phyloP scores from a whole-genome alignment of 2,329 filamentous ascomycete genomes.

The Leptodontidium sp. region DNA sequence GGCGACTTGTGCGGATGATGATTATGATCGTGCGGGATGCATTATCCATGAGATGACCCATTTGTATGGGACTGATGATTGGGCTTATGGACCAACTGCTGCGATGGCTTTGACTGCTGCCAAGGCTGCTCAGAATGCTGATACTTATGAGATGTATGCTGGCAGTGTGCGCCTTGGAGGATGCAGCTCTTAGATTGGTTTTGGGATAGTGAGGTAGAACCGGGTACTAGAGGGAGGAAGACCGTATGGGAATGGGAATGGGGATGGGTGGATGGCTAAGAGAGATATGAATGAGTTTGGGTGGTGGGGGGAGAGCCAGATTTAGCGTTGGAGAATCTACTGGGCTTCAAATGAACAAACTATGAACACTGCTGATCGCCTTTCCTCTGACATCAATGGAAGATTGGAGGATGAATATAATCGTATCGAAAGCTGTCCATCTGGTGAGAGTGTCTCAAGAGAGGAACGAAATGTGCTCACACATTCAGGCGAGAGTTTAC shows the following conservation, averaged over 20 bases:
- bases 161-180: slow-evolving; percentile 39
- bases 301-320: too few species aligned
- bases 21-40: slow-evolving; percentile 38
- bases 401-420: too few species aligned
- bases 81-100: slow-evolving; percentile 38
- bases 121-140: slow-evolving; percentile 38
- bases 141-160: slow-evolving; percentile 43
- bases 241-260: background rate
- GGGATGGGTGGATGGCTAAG: background rate
- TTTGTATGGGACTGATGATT: slow-evolving; percentile 40
- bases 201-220: background rate
- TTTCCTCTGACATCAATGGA: too few species aligned
- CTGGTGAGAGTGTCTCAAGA: too few species aligned
- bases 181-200: slow-evolving; percentile 21
- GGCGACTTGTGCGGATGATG: slow-evolving; percentile 34
- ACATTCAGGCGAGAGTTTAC: too few species aligned
- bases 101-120: slow-evolving; percentile 34
- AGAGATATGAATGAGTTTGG: background rate
- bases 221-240: background rate
- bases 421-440: too few species aligned
- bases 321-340: too few species aligned
- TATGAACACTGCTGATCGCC: too few species aligned
- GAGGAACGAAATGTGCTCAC: too few species aligned
- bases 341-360: too few species aligned
- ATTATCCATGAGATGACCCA: slow-evolving; percentile 40